Evolutionary conservation across 495 filamentous ascomycete species (phyloP), one percentile per base, ranked within the genome.

Genomic region (Aspergillus heteromorphus): DNA sequence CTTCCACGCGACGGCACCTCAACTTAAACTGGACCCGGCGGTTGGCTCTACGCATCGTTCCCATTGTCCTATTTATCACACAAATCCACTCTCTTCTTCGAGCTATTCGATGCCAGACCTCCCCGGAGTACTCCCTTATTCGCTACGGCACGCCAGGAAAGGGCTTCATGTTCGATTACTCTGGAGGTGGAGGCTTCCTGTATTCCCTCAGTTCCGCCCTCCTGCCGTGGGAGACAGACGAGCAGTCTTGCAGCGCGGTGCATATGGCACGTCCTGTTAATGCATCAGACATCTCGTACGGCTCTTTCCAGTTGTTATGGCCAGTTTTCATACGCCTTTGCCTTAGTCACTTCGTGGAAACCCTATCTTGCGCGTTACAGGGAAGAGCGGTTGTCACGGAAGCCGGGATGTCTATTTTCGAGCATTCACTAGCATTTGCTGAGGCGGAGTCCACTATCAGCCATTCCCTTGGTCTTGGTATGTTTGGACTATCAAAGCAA

Each of bases 361-460:
- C 87, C 0, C 74, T 97, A 18, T 83, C 86, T 6, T 92, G 89
- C 66, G 88, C 92, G 4, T 75, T 97, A n/a, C 91, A 95, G 58
- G 91, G 92, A n/a, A 81, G 87, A 10, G 77, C 79, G 3, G 77
- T 87, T 6, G 81, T 85, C 54, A 85, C 90, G 0, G 93, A 97
- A 71, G 93, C 91, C 0, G 91, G 92, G 6, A 97, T 97, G 89
- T 96, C 92, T 0, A 80, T 97, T 17, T 93, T 98, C 64, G 93
- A 98, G 60, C 91, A 96, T 64, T 97, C 93, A 0, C 74, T 98
- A 13, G 93, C 93, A 0, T 98, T 97, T 69, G 90, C 93, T 1
- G 95, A 98, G 67, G 91, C 93, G 4, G 95, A 98, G 65, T 86
- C 89, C 10, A 85, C 89, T 56, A 82, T 95, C 38, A 82, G 85